phyloP scores from a whole-genome alignment of 179 eudicot species.

The Camellia oleifera region DNA sequence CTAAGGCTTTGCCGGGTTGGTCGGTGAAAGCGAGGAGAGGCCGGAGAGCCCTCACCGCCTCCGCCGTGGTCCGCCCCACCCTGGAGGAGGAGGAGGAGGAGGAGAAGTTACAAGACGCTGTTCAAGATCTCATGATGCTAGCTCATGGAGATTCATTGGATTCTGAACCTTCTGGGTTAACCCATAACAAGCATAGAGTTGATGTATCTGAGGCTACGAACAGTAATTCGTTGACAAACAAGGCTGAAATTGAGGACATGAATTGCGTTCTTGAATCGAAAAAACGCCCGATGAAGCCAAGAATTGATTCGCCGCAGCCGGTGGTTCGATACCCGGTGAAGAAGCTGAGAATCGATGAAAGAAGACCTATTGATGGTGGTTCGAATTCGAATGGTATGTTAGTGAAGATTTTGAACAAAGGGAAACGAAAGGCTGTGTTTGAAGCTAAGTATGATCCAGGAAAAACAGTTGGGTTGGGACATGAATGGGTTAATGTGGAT shows the following conservation, averaged over 20 bases:
- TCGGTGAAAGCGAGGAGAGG: slow-evolving; percentile 37
- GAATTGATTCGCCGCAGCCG: neutral
- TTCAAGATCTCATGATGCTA: slow-evolving; percentile 26
- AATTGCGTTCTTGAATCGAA: slow-evolving; percentile 9
- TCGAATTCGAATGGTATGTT: no score
- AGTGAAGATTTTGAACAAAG: neutral
- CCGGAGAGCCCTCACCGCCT: slow-evolving; percentile 11
- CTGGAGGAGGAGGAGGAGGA: slow-evolving; percentile 24
- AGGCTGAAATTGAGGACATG: slow-evolving; percentile 11
- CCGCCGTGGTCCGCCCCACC: neutral
- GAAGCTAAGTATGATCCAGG: neutral
- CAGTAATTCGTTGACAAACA: neutral
- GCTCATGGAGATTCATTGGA: slow-evolving; percentile 20
- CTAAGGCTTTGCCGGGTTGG: slow-evolving; percentile 26
- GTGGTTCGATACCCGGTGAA: neutral
- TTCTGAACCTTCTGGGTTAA: neutral
- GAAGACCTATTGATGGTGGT: neutral
- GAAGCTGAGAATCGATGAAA: slow-evolving; percentile 14
- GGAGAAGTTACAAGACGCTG: slow-evolving; percentile 24
- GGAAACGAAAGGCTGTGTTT: neutral
- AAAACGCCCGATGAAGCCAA: neutral
- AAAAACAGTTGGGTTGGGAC: neutral
- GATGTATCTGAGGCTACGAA: slow-evolving; percentile 5
- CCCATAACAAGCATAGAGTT: neutral
- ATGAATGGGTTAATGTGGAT: neutral